Base-by-base conservation (phyloP, 495 filamentous ascomycete genomes). In the Penicillium silybi region DNA sequence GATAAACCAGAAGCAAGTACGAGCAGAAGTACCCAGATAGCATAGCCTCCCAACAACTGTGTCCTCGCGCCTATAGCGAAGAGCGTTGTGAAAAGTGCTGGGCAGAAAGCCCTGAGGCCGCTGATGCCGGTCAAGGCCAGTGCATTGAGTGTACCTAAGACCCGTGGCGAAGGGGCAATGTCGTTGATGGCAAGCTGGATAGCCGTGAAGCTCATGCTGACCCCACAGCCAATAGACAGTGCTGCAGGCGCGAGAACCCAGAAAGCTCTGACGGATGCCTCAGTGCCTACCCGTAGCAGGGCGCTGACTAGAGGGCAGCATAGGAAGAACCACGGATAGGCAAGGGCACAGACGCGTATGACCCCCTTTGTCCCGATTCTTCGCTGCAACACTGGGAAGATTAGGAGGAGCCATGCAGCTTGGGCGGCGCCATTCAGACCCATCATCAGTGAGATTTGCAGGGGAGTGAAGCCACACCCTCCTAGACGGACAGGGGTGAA, bases 141-240 rank as follows among this genome's bases (percentile, higher is more conserved):
- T 1, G 83, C 82, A 45, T 88, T 89, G 20, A 90, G 64, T 13
- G 80, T 85, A 6, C 82, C 85, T 22, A 89, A 66, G 6, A 77
- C 76, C 26, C 61, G 62, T 13, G 78, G 73, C 13, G 74, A 80
- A 0, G 86, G 86, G 13, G 82, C 73, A 11, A 85, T 78, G 50
- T 87, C 82, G 67, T 88, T 90, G 22, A 90, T 52, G 27, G 79
- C 80, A 19, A 89, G 79, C 71, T 88, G 85, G 19, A 81, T 73
- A 6, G 75, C 81, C 15, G 85, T 87, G 56, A 87, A 88, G 3
- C 77, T 75, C 84, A 89, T 88, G 38, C 75, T 78, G 0, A 88
- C 79, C 15, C 83, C 84, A 17, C 76, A 74, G 0, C 81, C 82
- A 1, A 80, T 16, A 1, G 70, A 63, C 23, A 80, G 50, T 7